Evolutionary conservation across 1,139 yeast genomes (phyloP).

Genomic region (Sporopachydermia cereana): DNA sequence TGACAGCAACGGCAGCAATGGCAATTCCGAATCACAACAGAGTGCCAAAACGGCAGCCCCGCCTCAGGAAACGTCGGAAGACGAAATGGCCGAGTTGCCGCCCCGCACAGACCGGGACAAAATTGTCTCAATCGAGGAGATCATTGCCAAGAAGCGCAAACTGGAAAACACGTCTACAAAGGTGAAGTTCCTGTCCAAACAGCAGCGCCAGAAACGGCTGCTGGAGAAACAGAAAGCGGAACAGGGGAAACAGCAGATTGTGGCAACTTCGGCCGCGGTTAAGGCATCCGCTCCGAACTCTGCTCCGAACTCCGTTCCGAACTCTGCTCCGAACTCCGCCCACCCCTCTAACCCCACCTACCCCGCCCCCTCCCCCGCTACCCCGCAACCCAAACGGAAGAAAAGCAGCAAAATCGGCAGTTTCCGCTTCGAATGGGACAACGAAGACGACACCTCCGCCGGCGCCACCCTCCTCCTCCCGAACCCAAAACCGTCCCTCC

Average conservation of each 20-base stretch:
- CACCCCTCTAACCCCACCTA: conserved; percentile 6
- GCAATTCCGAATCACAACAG: too few relatives aligned
- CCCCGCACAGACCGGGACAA: neutral
- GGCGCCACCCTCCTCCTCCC: conserved; percentile 15
- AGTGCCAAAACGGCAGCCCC: too few relatives aligned
- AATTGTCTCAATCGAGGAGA: conserved; percentile 31
- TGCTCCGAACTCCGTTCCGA: neutral
- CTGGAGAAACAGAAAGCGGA: conserved; percentile 17
- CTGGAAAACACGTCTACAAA: conserved; percentile 16
- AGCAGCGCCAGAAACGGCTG: conserved; percentile 31
- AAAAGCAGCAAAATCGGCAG: conserved; percentile 19
- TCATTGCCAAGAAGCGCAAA: conserved; percentile 23
- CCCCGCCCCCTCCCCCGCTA: conserved; percentile 9
- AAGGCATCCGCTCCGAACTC: neutral
- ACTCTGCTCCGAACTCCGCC: conserved; percentile 1
- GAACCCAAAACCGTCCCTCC: neutral
- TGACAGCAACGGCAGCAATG: too few relatives aligned
- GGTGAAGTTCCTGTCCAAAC: conserved; percentile 40
- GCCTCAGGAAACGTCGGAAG: too few relatives aligned
- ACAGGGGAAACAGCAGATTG: conserved; percentile 14
- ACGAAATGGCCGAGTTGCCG: too few relatives aligned
- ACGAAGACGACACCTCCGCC: conserved; percentile 49
- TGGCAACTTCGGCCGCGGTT: conserved; percentile 1
- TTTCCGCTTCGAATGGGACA: conserved; percentile 64
- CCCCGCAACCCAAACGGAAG: conserved; percentile 10